phyloP scores from a whole-genome alignment of 2,329 filamentous ascomycete species.

The Botryotinia calthae region DNA sequence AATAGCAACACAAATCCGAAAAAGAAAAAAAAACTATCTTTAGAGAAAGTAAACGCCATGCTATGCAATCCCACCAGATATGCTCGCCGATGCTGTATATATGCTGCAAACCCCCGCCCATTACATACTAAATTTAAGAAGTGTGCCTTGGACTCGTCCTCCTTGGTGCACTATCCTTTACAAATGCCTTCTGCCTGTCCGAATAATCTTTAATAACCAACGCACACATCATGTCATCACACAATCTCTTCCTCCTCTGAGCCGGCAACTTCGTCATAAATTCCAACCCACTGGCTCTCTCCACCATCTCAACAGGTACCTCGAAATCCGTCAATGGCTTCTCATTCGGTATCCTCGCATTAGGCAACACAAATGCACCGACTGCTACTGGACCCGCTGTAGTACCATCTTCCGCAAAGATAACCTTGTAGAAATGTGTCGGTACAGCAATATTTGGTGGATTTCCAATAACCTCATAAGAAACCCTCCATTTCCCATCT shows the following conservation, averaged over 20 bases:
- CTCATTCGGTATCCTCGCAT: conserved; percentile 80
- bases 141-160: conserved; percentile 36
- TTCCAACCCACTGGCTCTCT: conserved; percentile 87
- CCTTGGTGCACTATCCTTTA: conserved; percentile 32
- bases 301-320: conserved; percentile 88
- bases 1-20: not conserved
- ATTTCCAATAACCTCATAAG: conserved; percentile 91
- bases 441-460: conserved; percentile 94
- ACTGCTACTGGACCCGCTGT: conserved; percentile 74
- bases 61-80: conserved; percentile 22
- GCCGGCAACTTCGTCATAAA: conserved; percentile 79
- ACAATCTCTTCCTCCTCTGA: conserved; percentile 73
- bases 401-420: conserved; percentile 84
- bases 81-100: conserved; percentile 10
- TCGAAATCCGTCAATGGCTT: conserved; percentile 91
- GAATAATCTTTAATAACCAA: conserved; percentile 79
- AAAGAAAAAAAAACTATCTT: not conserved
- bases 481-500: conserved; percentile 94
- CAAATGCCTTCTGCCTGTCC: conserved; percentile 58
- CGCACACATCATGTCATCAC: conserved; percentile 80
- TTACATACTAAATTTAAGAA: conserved; percentile 24
- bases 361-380: conserved; percentile 92
- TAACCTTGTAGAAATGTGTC: conserved; percentile 99
- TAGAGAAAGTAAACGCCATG: conserved; percentile 23
- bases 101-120: conserved; percentile 24